These are phyloP conservation scores for Dryadomyces quercus-mongolicae DNA, from an alignment of 2,329 filamentous ascomycete species.

Conservation along the genomic window DNA sequence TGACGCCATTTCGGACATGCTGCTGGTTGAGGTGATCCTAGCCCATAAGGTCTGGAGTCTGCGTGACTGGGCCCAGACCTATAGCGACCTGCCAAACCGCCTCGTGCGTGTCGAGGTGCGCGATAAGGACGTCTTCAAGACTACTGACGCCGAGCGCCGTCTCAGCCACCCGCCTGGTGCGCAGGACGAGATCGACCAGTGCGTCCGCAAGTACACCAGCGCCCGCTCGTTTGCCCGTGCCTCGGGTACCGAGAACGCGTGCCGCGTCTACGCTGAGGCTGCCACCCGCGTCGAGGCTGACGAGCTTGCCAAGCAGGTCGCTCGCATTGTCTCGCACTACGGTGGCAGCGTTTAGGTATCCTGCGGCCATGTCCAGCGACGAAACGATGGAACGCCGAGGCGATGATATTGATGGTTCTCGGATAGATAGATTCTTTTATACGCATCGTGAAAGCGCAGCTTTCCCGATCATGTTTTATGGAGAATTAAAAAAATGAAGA, in stretches of 20 bases:
- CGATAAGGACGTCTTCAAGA: constrained; percentile 80
- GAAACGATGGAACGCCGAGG: too few relatives aligned
- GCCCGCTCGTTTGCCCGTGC: constrained; percentile 85
- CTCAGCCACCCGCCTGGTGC: constrained; percentile 67
- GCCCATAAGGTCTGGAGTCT: constrained; percentile 89
- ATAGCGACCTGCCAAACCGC: constrained; percentile 87
- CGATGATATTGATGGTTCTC: too few relatives aligned
- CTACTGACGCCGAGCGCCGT: constrained; percentile 83
- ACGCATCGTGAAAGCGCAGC: too few relatives aligned
- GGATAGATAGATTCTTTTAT: too few relatives aligned
- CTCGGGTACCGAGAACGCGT: constrained; percentile 90
- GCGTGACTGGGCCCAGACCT: constrained; percentile 85
- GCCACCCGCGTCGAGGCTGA: constrained; percentile 81
- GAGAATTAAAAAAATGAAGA: too few relatives aligned
- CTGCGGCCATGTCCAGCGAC: background rate
- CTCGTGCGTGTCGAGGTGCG: constrained; percentile 86
- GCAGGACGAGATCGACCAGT: constrained; percentile 75
- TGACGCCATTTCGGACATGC: constrained; percentile 89
- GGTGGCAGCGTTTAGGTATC: constrained; percentile 15
- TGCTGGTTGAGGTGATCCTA: constrained; percentile 90
- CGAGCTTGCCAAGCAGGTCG: constrained; percentile 76
- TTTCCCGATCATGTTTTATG: too few relatives aligned
- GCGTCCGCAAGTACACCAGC: constrained; percentile 82
- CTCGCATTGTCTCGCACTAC: constrained; percentile 57
- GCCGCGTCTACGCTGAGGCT: constrained; percentile 91